These are phyloP conservation scores for Yarrowia sp. DNA, from an alignment of 805 yeast genomes.

Conservation along the genomic window DNA sequence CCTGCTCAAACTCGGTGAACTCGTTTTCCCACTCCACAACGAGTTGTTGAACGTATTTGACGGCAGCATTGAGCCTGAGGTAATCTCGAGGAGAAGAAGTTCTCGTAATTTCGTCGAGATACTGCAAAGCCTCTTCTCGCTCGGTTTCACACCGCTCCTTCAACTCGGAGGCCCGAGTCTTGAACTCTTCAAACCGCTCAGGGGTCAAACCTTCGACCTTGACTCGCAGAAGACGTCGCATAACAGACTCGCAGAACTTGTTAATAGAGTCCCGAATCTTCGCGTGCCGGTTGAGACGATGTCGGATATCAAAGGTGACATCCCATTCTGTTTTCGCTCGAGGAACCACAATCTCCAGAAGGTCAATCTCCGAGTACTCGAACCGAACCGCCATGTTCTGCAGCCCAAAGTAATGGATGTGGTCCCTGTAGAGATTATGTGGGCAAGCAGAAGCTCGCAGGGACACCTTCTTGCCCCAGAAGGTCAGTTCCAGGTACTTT, in stretches of 20 bases:
- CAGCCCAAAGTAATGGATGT: constrained; percentile 77
- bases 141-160: constrained; percentile 54
- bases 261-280: constrained; percentile 52
- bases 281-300: constrained; percentile 62
- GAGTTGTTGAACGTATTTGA: constrained; percentile 70
- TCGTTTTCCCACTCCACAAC: constrained; percentile 87
- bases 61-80: constrained; percentile 62
- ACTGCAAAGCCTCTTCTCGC: constrained; percentile 42
- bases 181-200: constrained; percentile 70
- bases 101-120: constrained; percentile 52
- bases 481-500: constrained; percentile 80
- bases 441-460: constrained; percentile 64
- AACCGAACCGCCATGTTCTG: constrained; percentile 74
- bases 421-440: constrained; percentile 79
- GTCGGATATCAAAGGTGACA: constrained; percentile 61
- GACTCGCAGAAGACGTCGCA: constrained; percentile 68
- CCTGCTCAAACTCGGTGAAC: constrained; percentile 72
- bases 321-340: constrained; percentile 66
- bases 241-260: constrained; percentile 68
- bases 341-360: constrained; percentile 78
- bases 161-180: constrained; percentile 54
- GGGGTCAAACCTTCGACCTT: constrained; percentile 69
- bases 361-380: constrained; percentile 71
- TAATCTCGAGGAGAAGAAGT: constrained; percentile 60
- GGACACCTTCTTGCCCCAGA: constrained; percentile 62